Evolutionary conservation across 2,329 filamentous ascomycete genomes (phyloP).

Genomic region (Pseudocercospora crystallina): DNA sequence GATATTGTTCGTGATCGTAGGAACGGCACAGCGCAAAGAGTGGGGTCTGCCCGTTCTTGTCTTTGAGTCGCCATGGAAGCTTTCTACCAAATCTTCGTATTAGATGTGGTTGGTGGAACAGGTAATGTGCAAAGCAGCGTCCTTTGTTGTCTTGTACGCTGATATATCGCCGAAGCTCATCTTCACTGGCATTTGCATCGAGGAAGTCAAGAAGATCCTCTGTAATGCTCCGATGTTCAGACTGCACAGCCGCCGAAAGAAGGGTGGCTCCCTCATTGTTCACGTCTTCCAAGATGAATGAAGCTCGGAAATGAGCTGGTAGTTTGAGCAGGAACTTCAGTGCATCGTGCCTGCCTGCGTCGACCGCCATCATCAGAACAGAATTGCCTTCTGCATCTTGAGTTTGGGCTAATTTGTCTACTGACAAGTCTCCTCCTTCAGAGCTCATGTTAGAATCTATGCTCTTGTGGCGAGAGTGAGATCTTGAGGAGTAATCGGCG

Average conservation of each 20-base stretch:
- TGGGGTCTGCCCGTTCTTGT: constrained; percentile 97
- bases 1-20: constrained; percentile 88
- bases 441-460: constrained; percentile 66
- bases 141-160: constrained; percentile 77
- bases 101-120: constrained; percentile 84
- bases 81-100: constrained; percentile 74
- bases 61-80: constrained; percentile 84
- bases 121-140: constrained; percentile 88
- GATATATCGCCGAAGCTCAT: constrained; percentile 66
- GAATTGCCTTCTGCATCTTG: constrained; percentile 73
- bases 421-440: constrained; percentile 82
- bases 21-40: constrained; percentile 92
- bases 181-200: constrained; percentile 54
- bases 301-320: constrained; percentile 70
- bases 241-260: constrained; percentile 84
- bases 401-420: constrained; percentile 73
- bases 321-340: constrained; percentile 78
- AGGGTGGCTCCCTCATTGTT: constrained; percentile 90
- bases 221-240: constrained; percentile 73
- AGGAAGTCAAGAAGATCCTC: constrained; percentile 73
- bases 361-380: constrained; percentile 60
- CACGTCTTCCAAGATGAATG: constrained; percentile 73
- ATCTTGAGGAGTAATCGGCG: constrained; percentile 63
- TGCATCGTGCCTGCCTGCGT: constrained; percentile 65
- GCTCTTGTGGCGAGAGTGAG: constrained; percentile 75